phyloP scores from a whole-genome alignment of 2,329 filamentous ascomycete genomes.

The Trichoderma oligosporum region DNA sequence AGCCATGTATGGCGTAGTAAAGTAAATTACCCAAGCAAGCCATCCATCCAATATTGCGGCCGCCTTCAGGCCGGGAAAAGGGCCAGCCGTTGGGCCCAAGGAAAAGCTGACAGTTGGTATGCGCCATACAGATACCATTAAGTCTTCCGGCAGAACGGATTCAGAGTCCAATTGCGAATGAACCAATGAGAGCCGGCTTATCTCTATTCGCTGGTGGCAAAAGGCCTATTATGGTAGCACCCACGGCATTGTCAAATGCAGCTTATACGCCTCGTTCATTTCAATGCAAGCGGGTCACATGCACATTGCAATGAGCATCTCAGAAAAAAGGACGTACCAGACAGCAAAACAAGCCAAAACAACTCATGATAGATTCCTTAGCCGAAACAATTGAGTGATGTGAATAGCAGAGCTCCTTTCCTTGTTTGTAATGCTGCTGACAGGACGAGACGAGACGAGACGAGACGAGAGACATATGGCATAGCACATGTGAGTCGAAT shows the following conservation, averaged over 20 bases:
- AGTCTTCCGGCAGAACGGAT: slow-evolving; percentile 3
- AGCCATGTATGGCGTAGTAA: neutral
- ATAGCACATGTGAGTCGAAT: neutral
- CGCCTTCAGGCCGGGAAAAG: neutral
- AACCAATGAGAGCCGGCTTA: slow-evolving; percentile 7
- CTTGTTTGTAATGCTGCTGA: no score
- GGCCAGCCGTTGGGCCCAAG: slow-evolving; percentile 7
- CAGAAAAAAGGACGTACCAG: neutral
- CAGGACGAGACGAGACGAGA: no score
- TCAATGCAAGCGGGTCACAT: slow-evolving; percentile 13
- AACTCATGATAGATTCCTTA: no score
- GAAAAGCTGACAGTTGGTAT: neutral
- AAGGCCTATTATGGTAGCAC: slow-evolving; percentile 17
- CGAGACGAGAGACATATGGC: slow-evolving; percentile 1
- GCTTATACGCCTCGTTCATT: slow-evolving; percentile 12
- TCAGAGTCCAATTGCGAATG: slow-evolving; percentile 4
- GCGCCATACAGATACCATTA: neutral
- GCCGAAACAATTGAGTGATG: no score
- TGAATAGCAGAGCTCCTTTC: no score
- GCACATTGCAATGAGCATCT: neutral
- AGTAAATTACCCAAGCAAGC: neutral
- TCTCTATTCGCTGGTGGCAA: neutral
- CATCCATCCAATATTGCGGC: neutral
- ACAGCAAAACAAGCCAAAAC: neutral
- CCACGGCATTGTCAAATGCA: slow-evolving; percentile 8